Evolutionary conservation across 2,329 filamentous ascomycete species (phyloP), one percentile per base, ranked within the genome.

Genomic region (Fusarium heterosporum): DNA sequence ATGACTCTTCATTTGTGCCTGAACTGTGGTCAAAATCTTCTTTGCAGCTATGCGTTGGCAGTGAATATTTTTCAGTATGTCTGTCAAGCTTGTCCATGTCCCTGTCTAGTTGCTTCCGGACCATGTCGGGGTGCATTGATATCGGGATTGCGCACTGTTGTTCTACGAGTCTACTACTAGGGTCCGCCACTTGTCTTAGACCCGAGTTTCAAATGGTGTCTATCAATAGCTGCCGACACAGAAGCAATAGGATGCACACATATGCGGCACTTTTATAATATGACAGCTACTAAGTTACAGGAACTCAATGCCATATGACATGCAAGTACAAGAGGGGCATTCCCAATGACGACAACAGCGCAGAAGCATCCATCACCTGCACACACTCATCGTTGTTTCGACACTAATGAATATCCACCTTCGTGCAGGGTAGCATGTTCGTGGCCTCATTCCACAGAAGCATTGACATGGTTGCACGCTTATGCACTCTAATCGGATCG

Each of bases 1-100:
- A 46, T 68, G 43, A 41, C 54, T 64, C 64, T 66, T 65, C 55
- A 54, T 66, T 59, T 54, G 50, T 62, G 61, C 50, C 60, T 63
- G 51, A 63, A 43, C 53, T 50, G 38, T 56, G 42, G 38, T 41
- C 53, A 13, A 49, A 40, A 40, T 32, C 32, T 17, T 58, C 29
- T 40, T 14, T 6, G 9, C 26, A 39, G 54, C 38, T 60, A 36
- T 61, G 58, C 40, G 55, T 42, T 61, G 56, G 58, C 58, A 55
- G 41, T 46, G 14, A 25, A 36, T 39, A 30, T 22, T 42, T 26
- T 43, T 46, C 14, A 22, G 12, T 46, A n/a, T 25, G 32, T 29
- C 9, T 36, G 14, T 14, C 26, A 19, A 28, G 28, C 28, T 6
- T 10, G 34, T 51, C 48, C 43, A 36, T 30, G 46, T 53, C 30